Evolutionary conservation across 2,329 filamentous ascomycete genomes (phyloP).

Genomic region (Nemania bipapillata): DNA sequence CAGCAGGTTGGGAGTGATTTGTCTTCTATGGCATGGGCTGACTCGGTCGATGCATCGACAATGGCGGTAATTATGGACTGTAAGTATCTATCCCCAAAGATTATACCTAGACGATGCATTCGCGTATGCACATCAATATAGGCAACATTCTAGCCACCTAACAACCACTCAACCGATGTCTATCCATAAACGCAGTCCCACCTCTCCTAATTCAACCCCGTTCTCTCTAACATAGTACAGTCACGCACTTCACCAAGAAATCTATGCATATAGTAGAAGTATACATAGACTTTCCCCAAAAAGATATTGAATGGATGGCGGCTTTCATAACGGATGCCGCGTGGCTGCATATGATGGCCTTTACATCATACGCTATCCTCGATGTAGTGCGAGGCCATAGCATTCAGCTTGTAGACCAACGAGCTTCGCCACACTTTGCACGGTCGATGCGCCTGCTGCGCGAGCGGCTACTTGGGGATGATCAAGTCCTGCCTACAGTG

Average conservation of each 20-base stretch:
- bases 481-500: not conserved
- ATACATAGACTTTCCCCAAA: not conserved
- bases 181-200: not conserved
- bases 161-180: not conserved
- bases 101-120: not conserved
- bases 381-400: not conserved
- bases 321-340: not conserved
- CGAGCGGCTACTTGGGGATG: constrained; percentile 1
- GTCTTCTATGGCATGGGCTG: constrained; percentile 1
- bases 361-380: not conserved
- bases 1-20: not conserved
- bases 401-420: not conserved
- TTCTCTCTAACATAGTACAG: not conserved
- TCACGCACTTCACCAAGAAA: constrained; percentile 3
- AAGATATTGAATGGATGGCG: not conserved
- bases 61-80: constrained; percentile 10
- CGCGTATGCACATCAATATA: not conserved
- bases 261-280: not conserved
- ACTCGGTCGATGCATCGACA: constrained; percentile 1
- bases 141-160: not conserved
- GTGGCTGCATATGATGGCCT: constrained; percentile 12
- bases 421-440: constrained; percentile 7
- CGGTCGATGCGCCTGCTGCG: constrained; percentile 1
- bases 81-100: not conserved
- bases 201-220: not conserved